Base-by-base conservation (phyloP, 495 filamentous ascomycete species). In the Lasiosphaeria hispida region DNA sequence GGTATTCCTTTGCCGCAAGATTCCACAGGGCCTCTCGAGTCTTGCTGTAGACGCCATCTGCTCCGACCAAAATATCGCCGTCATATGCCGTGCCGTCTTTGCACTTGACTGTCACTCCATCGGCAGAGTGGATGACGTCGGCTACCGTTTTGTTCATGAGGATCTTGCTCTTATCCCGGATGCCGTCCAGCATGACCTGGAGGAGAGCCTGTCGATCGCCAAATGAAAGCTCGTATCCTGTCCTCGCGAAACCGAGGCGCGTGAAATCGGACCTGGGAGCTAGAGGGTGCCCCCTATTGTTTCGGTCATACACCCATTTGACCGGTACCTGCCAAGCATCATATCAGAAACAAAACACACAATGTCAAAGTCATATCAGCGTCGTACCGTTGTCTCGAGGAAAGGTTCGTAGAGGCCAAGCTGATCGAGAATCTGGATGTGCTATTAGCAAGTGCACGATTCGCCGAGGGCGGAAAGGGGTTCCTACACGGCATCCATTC, bases 11-110 rank as follows among this genome's bases (percentile, higher is more conserved):
- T 47, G 49, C 55, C 18, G 60, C 64, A 5, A 66, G 37, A 34
- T 61, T 47, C 60, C 60, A 66, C 45, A 85, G 72, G 57, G 77
- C 75, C 18, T 65, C 51, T n/a, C 79, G 66, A 13, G 77, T 75
- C 18, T 66, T 66, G 50, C 75, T 78, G 55, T 79, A 74, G 33
- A 80, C 71, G 0, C 81, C 77, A 41, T 66, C 64, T 11, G 71
- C 74, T 0, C 80, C 81, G 6, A 82, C 60, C 7, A 85, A 63
- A 23, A 82, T 42, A 49, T 76, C 69, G 0, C 80, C 81, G 10
- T 44, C 41, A 49, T 67, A 75, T 0, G 65, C 42, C 9, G 62
- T 63, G 0, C 80, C 79, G 58, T 80, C 75, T 1, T 37, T 51
- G 38, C 64, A 66, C 4, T 47, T 48, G 3, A 43, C 64, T 10